Evolutionary conservation across 805 yeast species (phyloP).

Genomic region (Nakazawaea ishiwadae): DNA sequence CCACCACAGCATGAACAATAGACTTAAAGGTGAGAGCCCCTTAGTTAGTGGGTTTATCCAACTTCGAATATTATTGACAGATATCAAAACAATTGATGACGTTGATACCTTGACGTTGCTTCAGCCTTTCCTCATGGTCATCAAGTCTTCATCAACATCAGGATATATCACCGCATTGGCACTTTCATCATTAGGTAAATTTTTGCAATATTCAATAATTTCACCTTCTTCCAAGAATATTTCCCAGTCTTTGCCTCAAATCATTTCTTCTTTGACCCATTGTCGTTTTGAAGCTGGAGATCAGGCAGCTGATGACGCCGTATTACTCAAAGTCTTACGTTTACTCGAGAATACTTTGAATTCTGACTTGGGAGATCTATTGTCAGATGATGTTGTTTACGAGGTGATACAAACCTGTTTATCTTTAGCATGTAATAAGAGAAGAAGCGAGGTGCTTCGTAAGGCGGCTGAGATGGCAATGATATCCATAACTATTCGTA

Average conservation of each 20-base stretch:
- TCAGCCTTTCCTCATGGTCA: conserved; percentile 81
- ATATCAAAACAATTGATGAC: conserved; percentile 42
- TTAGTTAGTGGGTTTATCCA: conserved; percentile 76
- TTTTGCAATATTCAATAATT: conserved; percentile 68
- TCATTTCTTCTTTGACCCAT: conserved; percentile 76
- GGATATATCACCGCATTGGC: conserved; percentile 85
- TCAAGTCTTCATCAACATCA: conserved; percentile 79
- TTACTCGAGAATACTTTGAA: conserved; percentile 64
- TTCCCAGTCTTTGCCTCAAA: conserved; percentile 54
- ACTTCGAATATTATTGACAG: conserved; percentile 65
- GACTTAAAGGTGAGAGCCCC: conserved; percentile 34
- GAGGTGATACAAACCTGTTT: conserved; percentile 90
- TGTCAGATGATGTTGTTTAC: conserved; percentile 77
- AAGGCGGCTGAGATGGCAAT: conserved; percentile 85
- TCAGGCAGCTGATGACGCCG: conserved; percentile 88
- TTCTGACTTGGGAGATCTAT: conserved; percentile 57
- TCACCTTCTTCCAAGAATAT: conserved; percentile 49
- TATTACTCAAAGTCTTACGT: conserved; percentile 74
- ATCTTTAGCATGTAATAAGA: conserved; percentile 86
- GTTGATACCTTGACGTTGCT: conserved; percentile 71
- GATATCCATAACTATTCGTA: conserved; percentile 59
- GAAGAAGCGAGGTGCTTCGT: conserved; percentile 84
- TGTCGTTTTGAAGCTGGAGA: conserved; percentile 96
- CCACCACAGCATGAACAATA: conserved; percentile 24
- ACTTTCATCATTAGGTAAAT: conserved; percentile 66